Percentiles rank a stretch among this genome's conserved stretches.
Conservation (phyloP, 2,329 filamentous ascomycete genomes). For the Colletotrichum tamarilloi region DNA sequence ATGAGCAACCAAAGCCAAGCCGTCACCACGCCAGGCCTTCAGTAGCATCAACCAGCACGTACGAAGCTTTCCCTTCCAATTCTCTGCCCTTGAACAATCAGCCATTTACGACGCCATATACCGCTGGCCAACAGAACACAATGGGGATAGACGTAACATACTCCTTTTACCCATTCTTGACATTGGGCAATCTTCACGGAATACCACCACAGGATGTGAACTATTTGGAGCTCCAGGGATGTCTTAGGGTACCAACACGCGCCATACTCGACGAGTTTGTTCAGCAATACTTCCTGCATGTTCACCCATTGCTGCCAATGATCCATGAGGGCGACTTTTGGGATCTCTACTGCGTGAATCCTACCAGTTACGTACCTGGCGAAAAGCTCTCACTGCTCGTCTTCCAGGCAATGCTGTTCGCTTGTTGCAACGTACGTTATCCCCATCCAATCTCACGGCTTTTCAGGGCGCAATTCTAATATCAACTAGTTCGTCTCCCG, state of each 20-base stretch:
- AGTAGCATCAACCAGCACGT: constrained; percentile 21
- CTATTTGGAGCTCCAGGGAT: constrained; percentile 58
- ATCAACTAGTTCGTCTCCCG: constrained; percentile 51
- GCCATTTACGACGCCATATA: constrained; percentile 34
- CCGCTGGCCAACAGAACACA: constrained; percentile 41
- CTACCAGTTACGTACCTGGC: constrained; percentile 29
- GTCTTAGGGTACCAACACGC: constrained; percentile 55
- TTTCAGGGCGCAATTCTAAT: neutral
- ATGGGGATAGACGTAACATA: constrained; percentile 51
- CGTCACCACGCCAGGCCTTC: neutral
- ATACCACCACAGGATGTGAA: constrained; percentile 58
- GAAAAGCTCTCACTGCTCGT: constrained; percentile 55
- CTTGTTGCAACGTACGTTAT: constrained; percentile 50
- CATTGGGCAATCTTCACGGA: constrained; percentile 45
- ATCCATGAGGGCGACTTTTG: constrained; percentile 58
- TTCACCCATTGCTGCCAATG: constrained; percentile 57
- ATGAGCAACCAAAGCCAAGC: constrained; percentile 2
- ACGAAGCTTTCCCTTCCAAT: neutral
- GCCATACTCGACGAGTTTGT: constrained; percentile 59
- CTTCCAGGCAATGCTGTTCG: constrained; percentile 58
- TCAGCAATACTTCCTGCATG: constrained; percentile 58
- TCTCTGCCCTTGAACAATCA: neutral
- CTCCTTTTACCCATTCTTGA: constrained; percentile 56
- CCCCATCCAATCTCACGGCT: neutral
- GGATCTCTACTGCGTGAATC: constrained; percentile 52